Percentiles rank a stretch among this genome's conserved stretches.
Conservation (phyloP, 1,284 basidiomycete species). For the Sphagnurus paluster region DNA sequence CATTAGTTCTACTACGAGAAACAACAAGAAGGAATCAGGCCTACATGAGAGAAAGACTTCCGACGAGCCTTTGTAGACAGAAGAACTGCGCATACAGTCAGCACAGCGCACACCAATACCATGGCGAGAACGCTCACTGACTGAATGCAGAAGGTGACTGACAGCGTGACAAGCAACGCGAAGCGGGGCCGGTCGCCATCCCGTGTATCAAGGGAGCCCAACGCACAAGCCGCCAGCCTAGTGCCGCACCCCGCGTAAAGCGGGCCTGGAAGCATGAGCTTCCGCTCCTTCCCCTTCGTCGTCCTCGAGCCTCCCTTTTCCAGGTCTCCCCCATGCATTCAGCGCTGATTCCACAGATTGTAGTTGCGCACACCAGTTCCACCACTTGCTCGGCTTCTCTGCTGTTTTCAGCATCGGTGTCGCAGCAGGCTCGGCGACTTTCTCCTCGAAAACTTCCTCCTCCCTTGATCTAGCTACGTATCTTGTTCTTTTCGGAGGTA, state of each 20-base stretch:
- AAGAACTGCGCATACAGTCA: constrained; percentile 52
- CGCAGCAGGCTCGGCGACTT: constrained; percentile 22
- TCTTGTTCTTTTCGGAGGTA: too few species aligned
- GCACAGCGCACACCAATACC: background rate
- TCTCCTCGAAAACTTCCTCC: too few species aligned
- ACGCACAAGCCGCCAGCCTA: constrained; percentile 60
- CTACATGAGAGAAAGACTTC: constrained; percentile 58
- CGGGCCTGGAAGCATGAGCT: constrained; percentile 63
- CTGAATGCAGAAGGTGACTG: constrained; percentile 72
- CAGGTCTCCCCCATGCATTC: constrained; percentile 24
- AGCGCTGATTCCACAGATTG: constrained; percentile 14
- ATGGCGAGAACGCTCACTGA: constrained; percentile 43
- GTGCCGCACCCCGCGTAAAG: constrained; percentile 74
- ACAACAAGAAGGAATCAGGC: constrained; percentile 4
- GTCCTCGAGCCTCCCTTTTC: constrained; percentile 41
- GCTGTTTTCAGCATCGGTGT: constrained; percentile 12
- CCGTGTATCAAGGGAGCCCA: constrained; percentile 36
- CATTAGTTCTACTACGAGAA: constrained; percentile 8
- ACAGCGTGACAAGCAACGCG: constrained; percentile 61
- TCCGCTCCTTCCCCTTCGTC: constrained; percentile 34
- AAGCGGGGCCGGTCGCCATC: constrained; percentile 67
- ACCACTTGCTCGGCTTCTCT: constrained; percentile 28
- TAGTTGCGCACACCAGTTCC: constrained; percentile 40
- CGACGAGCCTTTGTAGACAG: constrained; percentile 64
- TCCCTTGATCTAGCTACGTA: too few species aligned